phyloP scores from a whole-genome alignment of 192 early-diverging fungal species.

The Linnemannia exigua region DNA sequence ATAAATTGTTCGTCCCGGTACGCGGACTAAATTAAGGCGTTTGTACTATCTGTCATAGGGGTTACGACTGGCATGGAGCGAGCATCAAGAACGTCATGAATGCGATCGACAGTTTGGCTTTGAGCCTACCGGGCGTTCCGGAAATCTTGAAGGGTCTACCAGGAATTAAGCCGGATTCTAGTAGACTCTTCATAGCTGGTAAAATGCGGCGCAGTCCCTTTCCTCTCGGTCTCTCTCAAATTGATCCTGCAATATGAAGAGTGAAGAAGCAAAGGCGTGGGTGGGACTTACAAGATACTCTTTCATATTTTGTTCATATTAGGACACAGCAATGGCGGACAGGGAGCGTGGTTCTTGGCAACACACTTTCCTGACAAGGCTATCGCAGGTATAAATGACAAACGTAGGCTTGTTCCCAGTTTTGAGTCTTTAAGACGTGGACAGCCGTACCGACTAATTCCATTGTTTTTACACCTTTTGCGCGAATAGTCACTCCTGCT shows the following conservation, averaged over 20 bases:
- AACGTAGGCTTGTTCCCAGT: background rate
- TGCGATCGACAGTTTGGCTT: constrained; percentile 65
- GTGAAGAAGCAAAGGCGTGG: background rate
- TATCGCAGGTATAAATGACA: constrained; percentile 65
- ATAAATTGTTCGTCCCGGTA: background rate
- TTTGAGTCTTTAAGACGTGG: constrained; percentile 1
- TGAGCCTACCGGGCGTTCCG: constrained; percentile 67
- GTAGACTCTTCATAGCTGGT: constrained; percentile 71
- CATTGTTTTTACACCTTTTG: background rate
- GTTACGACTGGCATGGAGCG: constrained; percentile 87
- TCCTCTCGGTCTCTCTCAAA: too few species aligned
- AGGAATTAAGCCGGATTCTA: constrained; percentile 52
- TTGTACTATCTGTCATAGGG: constrained; percentile 43
- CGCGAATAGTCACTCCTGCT: constrained; percentile 69
- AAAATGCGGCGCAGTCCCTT: background rate
- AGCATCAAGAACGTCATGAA: constrained; percentile 71
- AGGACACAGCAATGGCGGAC: constrained; percentile 86
- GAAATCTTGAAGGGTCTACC: constrained; percentile 19
- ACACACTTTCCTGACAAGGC: constrained; percentile 81
- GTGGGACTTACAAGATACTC: background rate
- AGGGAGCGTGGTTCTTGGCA: constrained; percentile 81
- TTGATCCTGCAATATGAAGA: background rate
- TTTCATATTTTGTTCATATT: background rate
- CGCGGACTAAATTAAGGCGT: constrained; percentile 28
- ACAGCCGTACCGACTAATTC: background rate